A percentile compares a stretch with the other conserved stretches of the same genome.
Evolutionary conservation across 2,329 filamentous ascomycete genomes (phyloP).

Genomic region (Aureobasidium sp.): DNA sequence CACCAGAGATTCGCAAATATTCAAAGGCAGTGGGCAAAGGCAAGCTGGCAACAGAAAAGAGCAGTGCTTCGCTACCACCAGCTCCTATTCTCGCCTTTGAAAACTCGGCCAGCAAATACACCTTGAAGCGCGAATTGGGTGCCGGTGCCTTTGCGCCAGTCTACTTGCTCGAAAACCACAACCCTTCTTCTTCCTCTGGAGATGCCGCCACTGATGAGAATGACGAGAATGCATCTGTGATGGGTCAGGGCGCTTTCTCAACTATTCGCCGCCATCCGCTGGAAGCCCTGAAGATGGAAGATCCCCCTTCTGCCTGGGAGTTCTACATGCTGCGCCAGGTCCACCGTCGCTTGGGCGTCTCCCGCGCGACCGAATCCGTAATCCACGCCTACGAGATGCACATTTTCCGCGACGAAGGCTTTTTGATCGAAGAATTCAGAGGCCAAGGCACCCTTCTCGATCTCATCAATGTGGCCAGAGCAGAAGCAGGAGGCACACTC

Average conservation of each 20-base stretch:
- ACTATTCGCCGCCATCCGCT: slow-evolving; percentile 48
- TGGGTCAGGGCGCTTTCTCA: slow-evolving; percentile 59
- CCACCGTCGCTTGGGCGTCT: slow-evolving; percentile 64
- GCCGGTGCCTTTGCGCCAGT: slow-evolving; percentile 93
- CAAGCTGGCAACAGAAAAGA: slow-evolving; percentile 46
- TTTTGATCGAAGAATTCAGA: slow-evolving; percentile 79
- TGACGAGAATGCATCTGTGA: slow-evolving; percentile 40
- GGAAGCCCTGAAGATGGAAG: slow-evolving; percentile 92
- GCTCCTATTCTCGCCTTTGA: slow-evolving; percentile 63
- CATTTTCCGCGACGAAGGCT: slow-evolving; percentile 82
- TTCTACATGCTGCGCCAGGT: slow-evolving; percentile 90
- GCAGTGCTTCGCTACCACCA: slow-evolving; percentile 54
- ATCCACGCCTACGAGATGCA: slow-evolving; percentile 85
- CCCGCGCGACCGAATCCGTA: slow-evolving; percentile 66
- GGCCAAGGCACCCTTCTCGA: slow-evolving; percentile 92
- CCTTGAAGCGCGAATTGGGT: slow-evolving; percentile 76
- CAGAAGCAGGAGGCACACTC: slow-evolving; percentile 53
- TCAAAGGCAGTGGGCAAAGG: slow-evolving; percentile 60
- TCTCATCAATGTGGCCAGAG: slow-evolving; percentile 77
- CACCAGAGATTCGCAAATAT: slow-evolving; percentile 73
- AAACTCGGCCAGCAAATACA: slow-evolving; percentile 61
- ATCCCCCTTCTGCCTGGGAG: slow-evolving; percentile 84
- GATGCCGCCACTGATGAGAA: slow-evolving; percentile 39
- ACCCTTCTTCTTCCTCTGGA: slow-evolving; percentile 13
- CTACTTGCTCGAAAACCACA: slow-evolving; percentile 71